Evolutionary conservation across 768 basidiomycete genomes (phyloP), one percentile per base, ranked within the genome.

Genomic region (Kwoniella sp.): DNA sequence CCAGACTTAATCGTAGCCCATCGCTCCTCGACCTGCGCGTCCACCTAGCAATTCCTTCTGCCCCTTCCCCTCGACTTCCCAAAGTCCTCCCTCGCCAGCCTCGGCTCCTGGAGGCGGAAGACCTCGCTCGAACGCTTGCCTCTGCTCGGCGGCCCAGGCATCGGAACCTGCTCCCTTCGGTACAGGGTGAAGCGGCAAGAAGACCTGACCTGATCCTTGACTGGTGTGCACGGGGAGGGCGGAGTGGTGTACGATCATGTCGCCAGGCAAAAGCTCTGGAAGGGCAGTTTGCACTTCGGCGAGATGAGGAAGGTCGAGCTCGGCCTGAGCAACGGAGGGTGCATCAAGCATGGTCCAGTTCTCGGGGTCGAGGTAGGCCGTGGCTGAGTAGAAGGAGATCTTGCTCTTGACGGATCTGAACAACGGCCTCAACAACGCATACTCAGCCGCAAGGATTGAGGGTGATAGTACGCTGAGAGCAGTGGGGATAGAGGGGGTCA

Each of bases 281-380:
- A 73, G n/a, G 7, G 37, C 23, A 13, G 59, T 56, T 8, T 53
- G 28, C 4, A 61, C 55, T 13, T 45, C 58, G 22, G 41, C 23
- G 9, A 77, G 29, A 55, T 77, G 73, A 0, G 74, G 73, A 4
- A 68, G 45, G 53, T 71, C 59, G 29, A 50, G 11, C 17, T 55
- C 54, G 17, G 1, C 23, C 48, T 45, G 45, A 34, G 66, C 17
- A 13, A 28, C 57, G 12, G 53, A 55, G 22, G 62, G 28, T 22
- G 59, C 22, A 23, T 60, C 63, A 30, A 65, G n/a, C 5, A 76
- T 38, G 3, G n/a, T 25, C 76, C 76, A 77, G 55, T 77, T 77
- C 47, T 62, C 58, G 1, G 68, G 53, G 28, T 65, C 52, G 41
- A 77, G 70, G 55, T 77, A 77, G 4, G 31, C 70, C 17, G 62